Evolutionary conservation across 2,329 filamentous ascomycete species (phyloP).

Genomic region (Akanthomyces lecanii): DNA sequence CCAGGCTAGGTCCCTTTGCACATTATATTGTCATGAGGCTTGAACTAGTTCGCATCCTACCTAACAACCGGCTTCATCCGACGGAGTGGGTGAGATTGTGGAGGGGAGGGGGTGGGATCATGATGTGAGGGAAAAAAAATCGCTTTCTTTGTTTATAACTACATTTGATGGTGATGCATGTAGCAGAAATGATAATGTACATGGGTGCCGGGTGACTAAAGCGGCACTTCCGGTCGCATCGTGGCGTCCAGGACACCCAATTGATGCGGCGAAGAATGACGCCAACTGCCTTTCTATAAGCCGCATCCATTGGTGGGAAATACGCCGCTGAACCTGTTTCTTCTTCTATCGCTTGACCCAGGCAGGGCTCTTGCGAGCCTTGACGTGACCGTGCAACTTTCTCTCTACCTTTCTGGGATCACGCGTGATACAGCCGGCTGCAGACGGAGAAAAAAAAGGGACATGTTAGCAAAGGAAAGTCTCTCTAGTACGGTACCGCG

Average conservation of each 20-base stretch:
- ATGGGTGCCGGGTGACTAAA: background rate
- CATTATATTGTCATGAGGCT: background rate
- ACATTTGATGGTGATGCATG: conserved; percentile 5
- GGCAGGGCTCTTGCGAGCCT: conserved; percentile 95
- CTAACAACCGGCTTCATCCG: background rate
- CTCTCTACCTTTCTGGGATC: conserved; percentile 91
- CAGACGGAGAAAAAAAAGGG: conserved; percentile 31
- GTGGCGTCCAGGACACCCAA: background rate
- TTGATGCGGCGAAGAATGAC: background rate
- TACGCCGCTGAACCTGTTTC: background rate
- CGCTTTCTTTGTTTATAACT: conserved; percentile 14
- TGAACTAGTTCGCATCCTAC: background rate
- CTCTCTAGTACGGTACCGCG: background rate
- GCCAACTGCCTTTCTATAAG: background rate
- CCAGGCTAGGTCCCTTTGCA: background rate
- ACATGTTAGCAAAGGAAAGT: conserved; percentile 15
- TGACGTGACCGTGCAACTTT: conserved; percentile 94
- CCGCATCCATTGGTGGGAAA: background rate
- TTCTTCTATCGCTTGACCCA: conserved; percentile 78
- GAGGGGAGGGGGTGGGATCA: background rate
- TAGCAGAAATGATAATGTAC: conserved; percentile 11
- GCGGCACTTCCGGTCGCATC: background rate
- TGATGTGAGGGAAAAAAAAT: background rate
- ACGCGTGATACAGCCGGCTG: conserved; percentile 88
- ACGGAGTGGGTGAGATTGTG: background rate